Base-by-base conservation (phyloP, 495 filamentous ascomycete species). In the Trypethelium eluteriae region DNA sequence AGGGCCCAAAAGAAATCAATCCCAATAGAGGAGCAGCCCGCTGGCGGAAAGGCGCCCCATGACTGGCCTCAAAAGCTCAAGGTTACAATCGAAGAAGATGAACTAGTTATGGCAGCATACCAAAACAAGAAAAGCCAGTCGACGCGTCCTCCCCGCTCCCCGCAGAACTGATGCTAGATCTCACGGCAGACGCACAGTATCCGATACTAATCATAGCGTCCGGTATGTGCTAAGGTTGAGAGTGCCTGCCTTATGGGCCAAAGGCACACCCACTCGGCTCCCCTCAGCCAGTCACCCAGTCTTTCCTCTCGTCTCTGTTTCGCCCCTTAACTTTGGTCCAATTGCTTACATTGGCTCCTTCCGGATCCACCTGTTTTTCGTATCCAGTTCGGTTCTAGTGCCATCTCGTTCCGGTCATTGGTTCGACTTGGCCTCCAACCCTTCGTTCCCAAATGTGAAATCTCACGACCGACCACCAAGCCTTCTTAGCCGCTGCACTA, bases 91-190 rank as follows among this genome's bases (percentile, higher is more conserved):
- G 25, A 25, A 1, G 25, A 25, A 25, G 25, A 25, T 25, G 25
- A 25, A 25, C 25, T 25, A 25, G 25, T 44, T 44, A 44, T 44
- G 6, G 7, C 14, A 44, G 6, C 14, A 44, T 7, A 44, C 7
- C 41, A 44, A 44, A 44, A 44, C 25, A 25, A 25, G 25, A 44
- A 14, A 14, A 44, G 41, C 14, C 41, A 25, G 49, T 18, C 49
- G 18, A 53, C 16, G n/a, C 16, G 49, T 53, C 49, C 18, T 53
- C 49, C 49, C 49, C 49, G 49, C 49, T 25, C n/a, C 49, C 49
- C 49, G 49, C 49, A 53, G 12, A 53, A 53, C 11, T 44, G 14
- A 44, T 7, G 41, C 1, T 44, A 44, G 41, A 44, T 44, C 41
- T 44, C 41, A 44, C 41, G 41, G 14, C 41, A 44, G 41, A 7